These are phyloP conservation scores for Heliocybe sulcata DNA, from an alignment of 1,284 basidiomycete species.

Conservation along the genomic window DNA sequence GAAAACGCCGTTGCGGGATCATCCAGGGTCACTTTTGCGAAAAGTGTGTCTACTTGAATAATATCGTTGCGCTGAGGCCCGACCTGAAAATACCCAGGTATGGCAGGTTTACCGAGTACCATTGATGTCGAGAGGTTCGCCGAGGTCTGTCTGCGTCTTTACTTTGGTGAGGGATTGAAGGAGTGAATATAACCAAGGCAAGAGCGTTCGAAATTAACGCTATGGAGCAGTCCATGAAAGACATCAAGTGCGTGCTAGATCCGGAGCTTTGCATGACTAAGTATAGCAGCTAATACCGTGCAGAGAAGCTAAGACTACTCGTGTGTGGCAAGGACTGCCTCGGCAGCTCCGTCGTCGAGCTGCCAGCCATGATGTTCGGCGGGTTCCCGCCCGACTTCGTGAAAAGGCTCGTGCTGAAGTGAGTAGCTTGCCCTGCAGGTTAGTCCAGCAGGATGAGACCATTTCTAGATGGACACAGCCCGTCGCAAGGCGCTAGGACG, in stretches of 20 bases:
- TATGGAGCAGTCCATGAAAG: slow-evolving; percentile 79
- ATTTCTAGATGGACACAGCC: slow-evolving; percentile 67
- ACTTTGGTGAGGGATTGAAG: neutral
- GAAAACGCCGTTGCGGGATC: slow-evolving; percentile 27
- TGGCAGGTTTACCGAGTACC: slow-evolving; percentile 58
- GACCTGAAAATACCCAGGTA: slow-evolving; percentile 26
- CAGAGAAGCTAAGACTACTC: slow-evolving; percentile 52
- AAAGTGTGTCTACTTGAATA: slow-evolving; percentile 25
- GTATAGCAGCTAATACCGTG: neutral
- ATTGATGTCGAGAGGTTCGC: slow-evolving; percentile 85
- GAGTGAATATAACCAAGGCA: slow-evolving; percentile 37
- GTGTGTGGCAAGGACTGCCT: slow-evolving; percentile 88
- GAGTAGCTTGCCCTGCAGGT: slow-evolving; percentile 10
- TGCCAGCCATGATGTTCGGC: slow-evolving; percentile 86
- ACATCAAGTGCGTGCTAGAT: slow-evolving; percentile 29
- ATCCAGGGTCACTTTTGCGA: slow-evolving; percentile 29
- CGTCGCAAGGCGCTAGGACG: slow-evolving; percentile 48
- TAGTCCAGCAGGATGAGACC: neutral
- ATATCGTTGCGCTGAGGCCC: neutral
- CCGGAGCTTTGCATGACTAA: neutral
- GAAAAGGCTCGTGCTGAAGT: slow-evolving; percentile 81
- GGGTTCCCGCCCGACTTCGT: slow-evolving; percentile 78
- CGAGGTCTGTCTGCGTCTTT: slow-evolving; percentile 42
- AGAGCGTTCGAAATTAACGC: slow-evolving; percentile 83
- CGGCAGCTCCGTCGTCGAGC: slow-evolving; percentile 84